phyloP scores from a whole-genome alignment of 2,329 filamentous ascomycete genomes.

The Huntiella savannae region DNA sequence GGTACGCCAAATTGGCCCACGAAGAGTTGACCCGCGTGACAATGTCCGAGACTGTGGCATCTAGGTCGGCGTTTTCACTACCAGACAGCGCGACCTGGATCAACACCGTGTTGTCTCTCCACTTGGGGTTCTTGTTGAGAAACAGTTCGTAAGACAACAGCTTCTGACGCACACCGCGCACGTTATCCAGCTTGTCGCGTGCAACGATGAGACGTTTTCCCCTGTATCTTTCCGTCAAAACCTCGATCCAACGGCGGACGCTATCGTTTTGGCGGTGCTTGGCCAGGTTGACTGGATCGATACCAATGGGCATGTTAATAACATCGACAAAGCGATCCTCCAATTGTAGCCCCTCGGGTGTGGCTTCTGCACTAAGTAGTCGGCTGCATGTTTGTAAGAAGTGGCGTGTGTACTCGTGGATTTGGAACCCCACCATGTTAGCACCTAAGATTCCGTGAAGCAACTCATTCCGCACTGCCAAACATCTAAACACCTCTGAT shows the following conservation, averaged over 20 bases:
- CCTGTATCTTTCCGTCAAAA: conserved; percentile 65
- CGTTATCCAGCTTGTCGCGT: conserved; percentile 81
- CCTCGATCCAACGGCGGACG: conserved; percentile 60
- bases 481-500: conserved; percentile 84
- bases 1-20: conserved; percentile 78
- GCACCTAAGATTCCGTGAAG: conserved; percentile 85
- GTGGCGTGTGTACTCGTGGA: conserved; percentile 78
- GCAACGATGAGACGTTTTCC: conserved; percentile 84
- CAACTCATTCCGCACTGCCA: conserved; percentile 70
- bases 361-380: conserved; percentile 75
- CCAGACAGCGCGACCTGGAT: conserved; percentile 89
- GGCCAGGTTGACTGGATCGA: conserved; percentile 62
- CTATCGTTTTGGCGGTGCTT: conserved; percentile 51
- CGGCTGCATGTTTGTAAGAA: conserved; percentile 93
- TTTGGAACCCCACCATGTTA: conserved; percentile 86
- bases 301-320: conserved; percentile 68
- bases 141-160: conserved; percentile 83
- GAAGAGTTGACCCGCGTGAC: conserved; percentile 84
- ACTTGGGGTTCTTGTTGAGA: conserved; percentile 81
- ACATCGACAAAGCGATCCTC: conserved; percentile 91
- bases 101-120: conserved; percentile 70
- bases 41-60: conserved; percentile 79
- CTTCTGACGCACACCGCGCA: conserved; percentile 85
- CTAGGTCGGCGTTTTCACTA: conserved; percentile 70
- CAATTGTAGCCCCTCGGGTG: conserved; percentile 68